These are phyloP conservation scores for Ophiostoma sp. DNA, from an alignment of 2,329 filamentous ascomycete species.

Conservation along the genomic window DNA sequence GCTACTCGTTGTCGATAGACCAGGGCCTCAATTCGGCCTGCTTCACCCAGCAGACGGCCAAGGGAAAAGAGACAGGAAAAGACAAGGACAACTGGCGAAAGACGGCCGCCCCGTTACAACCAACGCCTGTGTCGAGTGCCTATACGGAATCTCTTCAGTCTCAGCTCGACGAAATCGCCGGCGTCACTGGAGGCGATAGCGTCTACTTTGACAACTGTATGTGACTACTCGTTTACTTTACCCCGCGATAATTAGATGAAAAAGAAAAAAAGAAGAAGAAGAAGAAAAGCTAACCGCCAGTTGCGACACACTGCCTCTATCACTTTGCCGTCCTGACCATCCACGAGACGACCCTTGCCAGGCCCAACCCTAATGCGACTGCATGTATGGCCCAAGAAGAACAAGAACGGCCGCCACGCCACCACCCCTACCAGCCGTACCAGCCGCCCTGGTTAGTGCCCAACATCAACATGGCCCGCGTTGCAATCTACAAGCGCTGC, in stretches of 20 bases:
- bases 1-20: slow-evolving; percentile 14
- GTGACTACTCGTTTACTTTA: neutral
- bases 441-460: neutral
- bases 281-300: neutral
- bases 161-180: neutral
- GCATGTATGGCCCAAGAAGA: neutral
- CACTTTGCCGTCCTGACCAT: slow-evolving; percentile 22
- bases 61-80: neutral
- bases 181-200: neutral
- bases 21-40: neutral
- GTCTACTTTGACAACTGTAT: neutral
- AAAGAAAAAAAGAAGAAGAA: no score
- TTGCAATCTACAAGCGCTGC: slow-evolving; percentile 24
- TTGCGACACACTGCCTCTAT: slow-evolving; percentile 21
- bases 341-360: slow-evolving; percentile 21
- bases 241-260: neutral
- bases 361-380: neutral
- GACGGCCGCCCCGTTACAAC: neutral
- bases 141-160: neutral
- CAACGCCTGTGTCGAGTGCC: neutral
- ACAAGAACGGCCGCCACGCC: neutral
- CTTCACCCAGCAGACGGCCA: neutral
- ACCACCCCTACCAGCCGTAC: neutral
- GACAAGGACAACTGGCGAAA: neutral
- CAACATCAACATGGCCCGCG: slow-evolving; percentile 19